These are phyloP conservation scores for Eucalyptus lansdowneana DNA, from an alignment of 345 rosid genomes.

Conservation along the genomic window DNA sequence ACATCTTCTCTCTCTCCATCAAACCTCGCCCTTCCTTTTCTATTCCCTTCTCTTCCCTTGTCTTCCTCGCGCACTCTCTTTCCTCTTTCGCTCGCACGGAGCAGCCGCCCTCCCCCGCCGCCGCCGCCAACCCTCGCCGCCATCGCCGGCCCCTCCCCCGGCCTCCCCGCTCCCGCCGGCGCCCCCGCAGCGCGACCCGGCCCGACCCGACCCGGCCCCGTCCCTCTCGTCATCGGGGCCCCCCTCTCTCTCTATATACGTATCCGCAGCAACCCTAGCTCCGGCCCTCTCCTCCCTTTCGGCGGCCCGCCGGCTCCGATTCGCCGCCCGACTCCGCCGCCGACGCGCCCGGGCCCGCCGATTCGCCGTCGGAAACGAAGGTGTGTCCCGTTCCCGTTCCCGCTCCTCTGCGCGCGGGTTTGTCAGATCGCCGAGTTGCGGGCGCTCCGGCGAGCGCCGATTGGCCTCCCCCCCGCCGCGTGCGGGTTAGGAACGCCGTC, in stretches of 20 bases:
- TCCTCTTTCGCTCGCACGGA: neutral
- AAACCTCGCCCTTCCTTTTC: neutral
- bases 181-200: neutral
- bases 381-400: neutral
- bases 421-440: neutral
- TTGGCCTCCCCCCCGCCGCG: neutral
- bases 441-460: neutral
- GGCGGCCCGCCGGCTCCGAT: neutral
- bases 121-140: neutral
- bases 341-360: neutral
- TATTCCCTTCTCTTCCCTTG: no score
- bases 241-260: neutral
- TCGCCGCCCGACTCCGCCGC: neutral
- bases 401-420: neutral
- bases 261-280: neutral
- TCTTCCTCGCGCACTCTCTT: neutral
- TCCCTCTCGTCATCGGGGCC: neutral
- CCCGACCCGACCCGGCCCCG: neutral
- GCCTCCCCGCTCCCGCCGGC: neutral
- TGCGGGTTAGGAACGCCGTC: neutral
- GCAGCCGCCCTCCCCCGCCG: neutral
- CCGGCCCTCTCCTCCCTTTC: neutral
- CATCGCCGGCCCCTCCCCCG: neutral
- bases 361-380: neutral
- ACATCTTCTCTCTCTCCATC: neutral